Evolutionary conservation across 2,329 filamentous ascomycete genomes (phyloP).

Genomic region (Ophiostoma quercus): DNA sequence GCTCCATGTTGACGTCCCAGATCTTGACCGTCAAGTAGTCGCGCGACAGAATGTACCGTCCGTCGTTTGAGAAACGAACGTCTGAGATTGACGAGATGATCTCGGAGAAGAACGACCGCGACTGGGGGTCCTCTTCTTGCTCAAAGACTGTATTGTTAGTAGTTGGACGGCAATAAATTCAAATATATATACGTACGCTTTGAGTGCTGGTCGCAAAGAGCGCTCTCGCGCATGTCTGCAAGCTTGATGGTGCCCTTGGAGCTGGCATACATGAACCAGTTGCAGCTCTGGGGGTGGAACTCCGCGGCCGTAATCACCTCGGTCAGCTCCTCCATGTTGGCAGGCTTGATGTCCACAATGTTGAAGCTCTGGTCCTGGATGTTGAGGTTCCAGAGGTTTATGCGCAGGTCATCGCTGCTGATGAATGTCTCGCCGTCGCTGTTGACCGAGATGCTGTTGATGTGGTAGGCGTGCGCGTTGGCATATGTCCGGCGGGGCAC

Average conservation of each 20-base stretch:
- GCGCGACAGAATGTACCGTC: conserved; percentile 92
- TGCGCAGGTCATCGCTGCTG: conserved; percentile 93
- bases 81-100: conserved; percentile 99
- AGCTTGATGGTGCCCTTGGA: conserved; percentile 99
- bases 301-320: conserved; percentile 98
- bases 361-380: conserved; percentile 99
- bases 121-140: conserved; percentile 94
- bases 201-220: conserved; percentile 89
- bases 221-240: conserved; percentile 96
- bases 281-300: conserved; percentile 94
- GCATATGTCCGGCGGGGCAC: conserved; percentile 94
- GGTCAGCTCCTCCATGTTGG: conserved; percentile 98
- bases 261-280: conserved; percentile 99
- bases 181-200: conserved; percentile 63
- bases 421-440: conserved; percentile 99
- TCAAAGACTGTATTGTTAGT: conserved; percentile 71
- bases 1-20: conserved; percentile 99
- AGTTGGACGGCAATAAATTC: background rate
- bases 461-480: conserved; percentile 98
- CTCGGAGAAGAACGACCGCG: conserved; percentile 98
- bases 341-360: conserved; percentile 99
- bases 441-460: conserved; percentile 99
- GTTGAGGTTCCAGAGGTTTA: conserved; percentile 98
- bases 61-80: conserved; percentile 93
- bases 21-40: conserved; percentile 99